Conservation (phyloP, 2,329 filamentous ascomycete species). For the Fusarium oligoseptatum region DNA sequence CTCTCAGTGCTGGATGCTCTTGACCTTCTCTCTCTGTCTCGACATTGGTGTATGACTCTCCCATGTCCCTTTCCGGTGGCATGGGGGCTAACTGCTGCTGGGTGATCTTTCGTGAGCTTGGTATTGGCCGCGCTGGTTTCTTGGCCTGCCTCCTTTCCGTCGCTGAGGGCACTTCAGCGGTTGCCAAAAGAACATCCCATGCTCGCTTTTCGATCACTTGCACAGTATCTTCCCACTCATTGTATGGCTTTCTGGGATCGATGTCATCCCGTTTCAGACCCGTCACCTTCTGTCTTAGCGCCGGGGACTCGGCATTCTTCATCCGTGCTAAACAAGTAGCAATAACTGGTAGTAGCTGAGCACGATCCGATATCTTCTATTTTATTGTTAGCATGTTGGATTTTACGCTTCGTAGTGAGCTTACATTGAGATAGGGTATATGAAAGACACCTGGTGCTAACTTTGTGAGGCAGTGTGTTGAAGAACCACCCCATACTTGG, state of each 20-base stretch:
- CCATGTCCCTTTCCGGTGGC: not conserved
- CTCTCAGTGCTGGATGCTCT: constrained; percentile 6
- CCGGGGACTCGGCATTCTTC: constrained; percentile 52
- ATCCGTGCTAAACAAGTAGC: constrained; percentile 50
- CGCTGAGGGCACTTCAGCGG: constrained; percentile 21
- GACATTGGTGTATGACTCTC: not conserved
- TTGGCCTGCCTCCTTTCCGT: constrained; percentile 8
- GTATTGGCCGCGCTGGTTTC: not conserved
- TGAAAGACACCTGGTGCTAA: constrained; percentile 55
- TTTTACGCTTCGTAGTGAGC: not conserved
- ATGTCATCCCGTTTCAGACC: not conserved
- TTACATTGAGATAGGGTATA: constrained; percentile 53
- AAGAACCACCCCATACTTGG: constrained; percentile 25
- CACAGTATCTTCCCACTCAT: not conserved
- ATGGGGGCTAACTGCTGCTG: not conserved
- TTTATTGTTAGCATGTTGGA: constrained; percentile 14
- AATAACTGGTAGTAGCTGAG: constrained; percentile 47
- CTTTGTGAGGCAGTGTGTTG: constrained; percentile 41
- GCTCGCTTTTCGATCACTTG: constrained; percentile 31
- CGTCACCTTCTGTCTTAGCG: constrained; percentile 48
- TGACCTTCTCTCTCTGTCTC: not conserved
- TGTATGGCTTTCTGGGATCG: not conserved
- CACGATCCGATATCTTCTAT: constrained; percentile 46
- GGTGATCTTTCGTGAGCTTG: not conserved
- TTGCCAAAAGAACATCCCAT: constrained; percentile 45